Base-by-base conservation (phyloP, 2,329 filamentous ascomycete genomes). In the Colletotrichum horii region DNA sequence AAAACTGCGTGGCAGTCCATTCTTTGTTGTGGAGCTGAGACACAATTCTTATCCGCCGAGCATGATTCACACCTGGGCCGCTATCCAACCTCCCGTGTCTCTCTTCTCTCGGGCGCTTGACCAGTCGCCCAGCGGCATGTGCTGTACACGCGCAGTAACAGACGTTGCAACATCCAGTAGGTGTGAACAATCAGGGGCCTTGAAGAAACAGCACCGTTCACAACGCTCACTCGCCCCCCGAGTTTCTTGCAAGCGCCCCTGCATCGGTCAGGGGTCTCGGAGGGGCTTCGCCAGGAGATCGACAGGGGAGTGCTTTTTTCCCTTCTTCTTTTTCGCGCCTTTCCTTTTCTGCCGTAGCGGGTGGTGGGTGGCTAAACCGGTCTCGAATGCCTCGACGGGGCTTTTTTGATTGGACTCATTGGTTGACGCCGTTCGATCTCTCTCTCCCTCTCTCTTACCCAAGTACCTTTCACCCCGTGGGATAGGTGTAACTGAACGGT, bases 1-100 rank as follows among this genome's bases (percentile, higher is more conserved):
- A 19, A 28, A 28, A 15, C 14, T 34, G 15, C 30, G 58, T 34
- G 48, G 64, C 65, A 22, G 62, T 70, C 69, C 73, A 75, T 75
- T 75, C 62, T 68, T 75, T 72, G 38, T 28, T 52, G 73, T 58
- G 69, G 73, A 28, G 30, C 73, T 36, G 73, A 75, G 72, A 72
- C 69, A 68, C 16, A 19, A 6, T 30, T 26, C 24, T 32, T 55
- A 36, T 36, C 26, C 19, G 19, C 32, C 58, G 12, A 8, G 8
- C 24, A 60, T 61, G 72, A 62, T 62, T 72, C 68, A 65, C 24
- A 55, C n/a, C 38, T 16, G 67, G 14, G 26, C 9, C 52, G 30
- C 12, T 34, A 22, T 22, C 67, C 62, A 55, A 36, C 36, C 19
- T 30, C 48, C 34, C 24, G 3, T 32, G 36, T 68, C 55, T 68